Base-by-base conservation (phyloP, 1,284 basidiomycete species). In the Trichosporon sp. region DNA sequence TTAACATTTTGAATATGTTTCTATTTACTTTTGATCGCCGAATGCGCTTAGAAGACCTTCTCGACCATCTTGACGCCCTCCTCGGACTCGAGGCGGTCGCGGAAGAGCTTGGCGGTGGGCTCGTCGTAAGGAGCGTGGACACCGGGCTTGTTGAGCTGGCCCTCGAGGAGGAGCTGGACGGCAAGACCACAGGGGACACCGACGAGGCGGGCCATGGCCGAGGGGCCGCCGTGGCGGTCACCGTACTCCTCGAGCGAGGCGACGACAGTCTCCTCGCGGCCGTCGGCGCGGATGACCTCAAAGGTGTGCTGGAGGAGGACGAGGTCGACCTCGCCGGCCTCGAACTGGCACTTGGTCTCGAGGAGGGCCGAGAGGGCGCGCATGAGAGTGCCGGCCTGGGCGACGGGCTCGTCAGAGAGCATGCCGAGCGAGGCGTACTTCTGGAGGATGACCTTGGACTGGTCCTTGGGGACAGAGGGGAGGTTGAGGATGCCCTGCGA, bases 221-320 rank as follows among this genome's bases (percentile, higher is more conserved):
- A 93, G 78, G 92, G 89, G 1, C 95, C 95, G 71, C 85, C 86
- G 19, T 91, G 91, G 48, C 87, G 85, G 74, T 89, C 89, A 68
- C 96, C 96, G 81, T 97, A 98, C 73, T 90, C 91, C 85, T 98
- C 94, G 48, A 99, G 88, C 31, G 96, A 96, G 63, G 94, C 93
- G 7, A 96, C 98, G 79, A 94, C 86, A 38, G 90, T 95, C 87
- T 96, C 89, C 90, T 92, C 86, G 66, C 86, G 88, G 68, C 95
- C 94, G 80, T 96, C 92, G 48, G 88, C 87, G 89, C 91, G 92
- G 81, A 94, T 89, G 64, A 97, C 90, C 78, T 92, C 86, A 81
- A 98, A 97, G 86, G 96, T 96, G 89, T 99, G 96, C 86, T 98
- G 96, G 68, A 99, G 89, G 90, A 98, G 93, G 76, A 99, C 93